Evolutionary conservation across 1,284 basidiomycete genomes (phyloP), one percentile per base, ranked within the genome.

Genomic region (Microbotryum intermedium): DNA sequence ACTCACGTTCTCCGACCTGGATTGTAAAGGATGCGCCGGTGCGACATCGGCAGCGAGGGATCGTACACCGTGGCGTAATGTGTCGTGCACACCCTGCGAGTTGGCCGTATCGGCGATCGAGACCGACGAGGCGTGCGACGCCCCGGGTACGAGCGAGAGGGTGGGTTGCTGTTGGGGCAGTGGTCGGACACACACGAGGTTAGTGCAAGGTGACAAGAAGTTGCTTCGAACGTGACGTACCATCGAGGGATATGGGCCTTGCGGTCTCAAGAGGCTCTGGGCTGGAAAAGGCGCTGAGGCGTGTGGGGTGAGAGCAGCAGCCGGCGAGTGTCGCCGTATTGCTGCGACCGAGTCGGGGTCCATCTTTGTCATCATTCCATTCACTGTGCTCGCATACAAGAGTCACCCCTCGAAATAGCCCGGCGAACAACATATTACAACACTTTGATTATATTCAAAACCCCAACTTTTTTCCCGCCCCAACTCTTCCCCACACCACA

Each of bases 81-180:
- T 83, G 72, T 91, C 87, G 73, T 90, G 89, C 7, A 89, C 77
- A 47, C 88, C 88, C 57, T 86, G 76, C 64, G 79, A 79, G 75
- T 84, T 85, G 54, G 83, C 79, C 4, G 84, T 89, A 72, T 84
- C 79, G 60, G 81, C 76, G 61, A 87, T 74, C 8, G 86, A 82
- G 9, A 85, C 84, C 74, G 85, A 84, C 8, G 55, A 70, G 43
- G 76, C 72, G 49, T 66, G 59, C 28, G 72, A 57, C 57, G 72
- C 70, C 6, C 79, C 74, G 30, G 88, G 88, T 4, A 86, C 83
- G 64, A 90, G 77, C 65, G 84, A 81, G 57, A 84, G 75, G 18
- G 86, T 84, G 11, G 81, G 76, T 45, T 87, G 81, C 86, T 86
- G 57, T 7, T 13, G 10, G 54, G n/a, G 21, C 34, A 18, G 16